Evolutionary conservation across 441 rosid species (phyloP).

Genomic region (Mallotus repandus): DNA sequence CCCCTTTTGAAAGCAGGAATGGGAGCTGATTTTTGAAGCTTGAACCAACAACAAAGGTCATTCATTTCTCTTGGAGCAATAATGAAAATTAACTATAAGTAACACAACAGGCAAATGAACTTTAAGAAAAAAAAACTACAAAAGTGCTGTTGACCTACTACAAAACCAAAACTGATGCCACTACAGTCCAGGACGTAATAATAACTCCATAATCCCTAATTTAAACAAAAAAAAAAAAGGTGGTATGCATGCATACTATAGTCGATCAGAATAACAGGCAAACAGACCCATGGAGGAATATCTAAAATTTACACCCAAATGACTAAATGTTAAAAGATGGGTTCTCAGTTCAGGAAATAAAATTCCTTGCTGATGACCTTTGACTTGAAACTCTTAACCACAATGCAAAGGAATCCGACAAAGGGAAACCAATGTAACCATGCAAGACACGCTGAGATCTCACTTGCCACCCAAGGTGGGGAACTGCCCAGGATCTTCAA

Average conservation of each 20-base stretch:
- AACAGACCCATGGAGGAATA: conserved; percentile 33
- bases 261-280: conserved; percentile 27
- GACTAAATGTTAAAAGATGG: conserved; percentile 27
- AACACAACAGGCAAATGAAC: conserved; percentile 8
- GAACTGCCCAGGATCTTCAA: conserved; percentile 76
- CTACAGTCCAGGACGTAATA: conserved; percentile 29
- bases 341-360: conserved; percentile 24
- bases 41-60: not conserved
- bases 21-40: no score
- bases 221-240: not conserved
- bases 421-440: conserved; percentile 11
- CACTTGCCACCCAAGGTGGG: conserved; percentile 93
- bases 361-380: conserved; percentile 23
- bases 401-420: conserved; percentile 27
- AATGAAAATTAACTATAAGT: not conserved
- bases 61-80: conserved; percentile 9
- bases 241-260: conserved; percentile 31
- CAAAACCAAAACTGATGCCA: conserved; percentile 42
- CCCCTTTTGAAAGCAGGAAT: no score
- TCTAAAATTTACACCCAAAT: conserved; percentile 51
- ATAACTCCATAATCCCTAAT: conserved; percentile 28
- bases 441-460: conserved; percentile 11
- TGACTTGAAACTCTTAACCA: conserved; percentile 11
- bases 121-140: conserved; percentile 1
- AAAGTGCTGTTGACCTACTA: conserved; percentile 20